phyloP scores from a whole-genome alignment of 2,329 filamentous ascomycete genomes.

The Clonostachys rhizophaga region DNA sequence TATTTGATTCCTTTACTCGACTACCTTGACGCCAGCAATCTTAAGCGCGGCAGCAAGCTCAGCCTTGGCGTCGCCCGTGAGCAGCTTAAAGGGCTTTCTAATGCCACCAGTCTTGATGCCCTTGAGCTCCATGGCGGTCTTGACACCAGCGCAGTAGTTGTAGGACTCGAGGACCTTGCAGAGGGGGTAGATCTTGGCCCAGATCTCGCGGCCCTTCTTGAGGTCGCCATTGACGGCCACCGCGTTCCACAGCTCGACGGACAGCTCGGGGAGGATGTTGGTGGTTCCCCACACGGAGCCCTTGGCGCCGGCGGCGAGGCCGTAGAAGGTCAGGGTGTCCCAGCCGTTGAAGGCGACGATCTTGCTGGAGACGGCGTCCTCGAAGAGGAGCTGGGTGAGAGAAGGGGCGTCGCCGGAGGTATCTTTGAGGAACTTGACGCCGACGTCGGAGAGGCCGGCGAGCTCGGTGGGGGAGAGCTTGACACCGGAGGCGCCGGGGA shows the following conservation, averaged over 20 bases:
- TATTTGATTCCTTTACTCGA: no score
- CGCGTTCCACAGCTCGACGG: conserved; percentile 39
- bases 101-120: conserved; percentile 39
- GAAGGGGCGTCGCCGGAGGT: conserved; percentile 45
- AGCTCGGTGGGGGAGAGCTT: conserved; percentile 33
- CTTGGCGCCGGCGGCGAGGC: conserved; percentile 40
- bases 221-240: conserved; percentile 35
- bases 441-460: conserved; percentile 34
- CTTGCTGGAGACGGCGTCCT: conserved; percentile 21
- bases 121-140: conserved; percentile 42
- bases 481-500: conserved; percentile 38
- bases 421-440: conserved; percentile 45
- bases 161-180: conserved; percentile 44
- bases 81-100: conserved; percentile 40
- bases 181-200: conserved; percentile 42
- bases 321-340: conserved; percentile 49
- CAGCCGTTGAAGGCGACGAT: conserved; percentile 47
- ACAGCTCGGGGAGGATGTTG: conserved; percentile 44
- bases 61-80: conserved; percentile 18
- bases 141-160: conserved; percentile 40
- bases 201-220: conserved; percentile 34
- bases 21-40: conserved; percentile 23
- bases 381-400: conserved; percentile 42
- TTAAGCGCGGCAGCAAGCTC: conserved; percentile 29
- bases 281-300: conserved; percentile 46